Evolutionary conservation across 2,329 filamentous ascomycete genomes (phyloP), one percentile per base, ranked within the genome.

Genomic region (Helicocarpus griseus): DNA sequence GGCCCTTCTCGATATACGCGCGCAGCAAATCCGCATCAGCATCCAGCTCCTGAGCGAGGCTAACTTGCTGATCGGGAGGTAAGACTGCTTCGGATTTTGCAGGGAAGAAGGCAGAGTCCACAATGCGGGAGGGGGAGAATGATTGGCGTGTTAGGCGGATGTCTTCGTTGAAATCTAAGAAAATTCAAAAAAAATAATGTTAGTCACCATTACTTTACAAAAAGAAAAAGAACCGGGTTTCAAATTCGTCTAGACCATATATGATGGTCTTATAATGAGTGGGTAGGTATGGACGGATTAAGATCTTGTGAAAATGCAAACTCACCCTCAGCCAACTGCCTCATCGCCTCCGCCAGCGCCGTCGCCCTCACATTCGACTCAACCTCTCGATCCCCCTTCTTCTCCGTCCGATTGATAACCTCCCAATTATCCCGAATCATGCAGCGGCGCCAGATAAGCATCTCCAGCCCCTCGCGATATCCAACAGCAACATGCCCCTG

Each of bases 381-480:
- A 26, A 89, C 79, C 55, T 86, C 78, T 2, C 73, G 70, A 61
- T 95, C 89, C 52, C 82, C 81, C 63, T 87, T 85, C 53, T 85
- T 76, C 45, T 84, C 81, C 0, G 86, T 91, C 58, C 87, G 82
- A 63, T 93, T 91, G 63, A 94, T 79, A 53, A 73, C 75, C 24
- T 78, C 73, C 93, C 93, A 98, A 63, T 96, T 81, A 65, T 96
- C 90, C 47, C 83, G 81, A 58, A 91, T 78, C 61, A 86, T 86
- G 55, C 89, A 85, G 50, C 93, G 82, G 63, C 93, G 85, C 93
- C 93, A 98, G 56, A 97, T 87, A n/a, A 82, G 68, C 54, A 73
- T 75, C 48, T 80, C 70, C 33, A 77, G 64, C 29, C 75, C 70
- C 24, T 83, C 77, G 56, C 77, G 76, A 43, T 79, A 75, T n/a